phyloP scores from a whole-genome alignment of 2,329 filamentous ascomycete genomes.

The Ascochyta viciae-villosae region DNA sequence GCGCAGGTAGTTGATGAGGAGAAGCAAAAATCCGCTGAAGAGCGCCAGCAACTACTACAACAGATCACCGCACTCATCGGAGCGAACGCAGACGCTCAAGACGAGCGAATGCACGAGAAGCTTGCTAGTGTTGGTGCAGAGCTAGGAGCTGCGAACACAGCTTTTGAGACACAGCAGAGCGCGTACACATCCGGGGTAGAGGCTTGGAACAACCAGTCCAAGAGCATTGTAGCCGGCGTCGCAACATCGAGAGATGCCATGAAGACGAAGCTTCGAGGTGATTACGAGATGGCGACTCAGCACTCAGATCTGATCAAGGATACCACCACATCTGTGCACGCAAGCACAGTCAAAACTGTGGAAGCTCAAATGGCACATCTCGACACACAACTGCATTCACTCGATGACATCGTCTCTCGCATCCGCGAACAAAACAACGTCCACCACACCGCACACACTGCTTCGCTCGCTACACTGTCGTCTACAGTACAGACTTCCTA shows the following conservation, averaged over 20 bases:
- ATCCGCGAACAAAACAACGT: slow-evolving; percentile 80
- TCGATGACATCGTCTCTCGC: slow-evolving; percentile 88
- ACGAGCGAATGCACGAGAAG: slow-evolving; percentile 71
- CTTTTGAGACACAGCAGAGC: slow-evolving; percentile 69
- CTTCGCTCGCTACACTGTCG: slow-evolving; percentile 71
- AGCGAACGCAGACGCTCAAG: slow-evolving; percentile 75
- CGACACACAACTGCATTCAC: slow-evolving; percentile 82
- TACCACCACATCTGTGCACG: slow-evolving; percentile 85
- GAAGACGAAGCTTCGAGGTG: slow-evolving; percentile 82
- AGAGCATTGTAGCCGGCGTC: slow-evolving; percentile 73
- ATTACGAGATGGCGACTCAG: slow-evolving; percentile 80
- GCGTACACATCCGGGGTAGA: slow-evolving; percentile 76
- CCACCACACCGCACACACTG: slow-evolving; percentile 73
- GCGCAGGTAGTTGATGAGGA: slow-evolving; percentile 78
- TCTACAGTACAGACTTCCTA: slow-evolving; percentile 76
- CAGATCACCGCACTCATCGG: slow-evolving; percentile 82
- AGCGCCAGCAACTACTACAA: slow-evolving; percentile 74
- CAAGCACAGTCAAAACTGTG: slow-evolving; percentile 87
- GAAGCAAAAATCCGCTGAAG: slow-evolving; percentile 72
- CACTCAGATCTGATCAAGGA: slow-evolving; percentile 84
- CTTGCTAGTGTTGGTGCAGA: slow-evolving; percentile 69
- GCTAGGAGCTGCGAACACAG: slow-evolving; percentile 68
- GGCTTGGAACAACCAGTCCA: slow-evolving; percentile 73
- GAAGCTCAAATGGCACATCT: slow-evolving; percentile 88
- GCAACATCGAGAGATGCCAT: slow-evolving; percentile 76